Evolutionary conservation across 495 filamentous ascomycete species (phyloP), one percentile per base, ranked within the genome.

Genomic region (Penicillium egyptiacum): DNA sequence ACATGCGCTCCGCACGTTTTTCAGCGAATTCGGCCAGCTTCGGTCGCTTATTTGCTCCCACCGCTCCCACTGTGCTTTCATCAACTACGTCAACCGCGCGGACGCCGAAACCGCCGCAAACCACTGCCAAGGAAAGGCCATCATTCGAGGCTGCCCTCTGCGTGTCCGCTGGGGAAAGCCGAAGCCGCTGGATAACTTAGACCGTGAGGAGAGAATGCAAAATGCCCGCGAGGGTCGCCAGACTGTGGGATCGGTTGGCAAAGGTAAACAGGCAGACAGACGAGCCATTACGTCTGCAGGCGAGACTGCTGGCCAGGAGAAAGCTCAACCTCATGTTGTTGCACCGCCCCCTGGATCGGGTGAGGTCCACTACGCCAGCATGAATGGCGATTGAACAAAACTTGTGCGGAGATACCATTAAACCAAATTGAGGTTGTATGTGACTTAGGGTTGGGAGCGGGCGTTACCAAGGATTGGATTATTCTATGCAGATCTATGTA

Each of bases 61-160:
- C 71, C 93, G 96, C 71, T 89, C 94, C 8, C 95, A 97, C 66
- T 96, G 90, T 64, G 94, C 95, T 0, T 98, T 96, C 64, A 82
- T 98, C 72, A 98, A 98, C 75, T 98, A 89, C 69, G 81, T 88
- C 52, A 88, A 83, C 25, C 85, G 95, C 50, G 83, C 89, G 41
- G 86, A 81, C 3, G 94, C 94, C 10, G 94, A 98, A 71, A 84
- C 78, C 23, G 94, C 94, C 0, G 88, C 95, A 0, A 83, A 82
- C 51, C 86, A 88, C 30, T 93, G 89, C 64, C 88, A 96, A 70
- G 94, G 95, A 1, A 90, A 88, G 58, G 91, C 90, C 1, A 81
- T 98, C 30, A 87, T 88, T 49, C 71, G 81, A 31, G 95, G 93
- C 0, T 96, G 92, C 64, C 94, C 95, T 0, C 69, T 98, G 50